phyloP scores from a whole-genome alignment of 2,329 filamentous ascomycete genomes.

The Sporothrix schenckii region DNA sequence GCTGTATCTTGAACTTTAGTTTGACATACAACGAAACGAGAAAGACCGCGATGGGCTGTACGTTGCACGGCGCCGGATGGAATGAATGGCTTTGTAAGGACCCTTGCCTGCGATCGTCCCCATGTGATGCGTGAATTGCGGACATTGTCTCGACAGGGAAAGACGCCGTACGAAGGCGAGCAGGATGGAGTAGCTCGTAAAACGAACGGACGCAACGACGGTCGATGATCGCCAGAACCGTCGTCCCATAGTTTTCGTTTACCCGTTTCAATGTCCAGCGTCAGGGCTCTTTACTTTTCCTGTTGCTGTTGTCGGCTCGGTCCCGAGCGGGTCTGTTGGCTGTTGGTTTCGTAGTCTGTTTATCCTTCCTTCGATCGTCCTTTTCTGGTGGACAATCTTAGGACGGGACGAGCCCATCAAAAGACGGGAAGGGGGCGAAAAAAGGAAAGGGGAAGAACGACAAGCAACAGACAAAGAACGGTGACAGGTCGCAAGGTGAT shows the following conservation, averaged over 20 bases:
- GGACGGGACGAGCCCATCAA: not conserved
- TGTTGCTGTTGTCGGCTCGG: conserved; percentile 6
- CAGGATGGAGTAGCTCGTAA: conserved; percentile 15
- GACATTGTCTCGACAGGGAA: conserved; percentile 10
- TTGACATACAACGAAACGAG: not conserved
- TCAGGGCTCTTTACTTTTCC: not conserved
- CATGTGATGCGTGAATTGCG: conserved; percentile 22
- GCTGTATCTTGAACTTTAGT: not conserved
- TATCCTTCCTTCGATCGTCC: too few species aligned
- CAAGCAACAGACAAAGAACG: not conserved
- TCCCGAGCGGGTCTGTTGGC: not conserved
- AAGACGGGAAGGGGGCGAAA: conserved; percentile 12
- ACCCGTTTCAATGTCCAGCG: not conserved
- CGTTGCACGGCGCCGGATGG: too few species aligned
- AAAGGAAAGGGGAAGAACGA: not conserved
- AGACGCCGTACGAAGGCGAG: conserved; percentile 6
- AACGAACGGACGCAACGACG: not conserved
- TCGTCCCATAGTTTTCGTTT: conserved; percentile 4
- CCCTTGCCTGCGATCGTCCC: conserved; percentile 6
- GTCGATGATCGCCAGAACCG: not conserved
- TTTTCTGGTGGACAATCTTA: not conserved
- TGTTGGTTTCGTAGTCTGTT: not conserved
- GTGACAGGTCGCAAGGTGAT: not conserved
- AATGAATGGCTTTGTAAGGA: too few species aligned
- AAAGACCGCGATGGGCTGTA: too few species aligned